Evolutionary conservation across 1,284 basidiomycete species (phyloP), one percentile per base, ranked within the genome.

Genomic region (Grifola frondosa): DNA sequence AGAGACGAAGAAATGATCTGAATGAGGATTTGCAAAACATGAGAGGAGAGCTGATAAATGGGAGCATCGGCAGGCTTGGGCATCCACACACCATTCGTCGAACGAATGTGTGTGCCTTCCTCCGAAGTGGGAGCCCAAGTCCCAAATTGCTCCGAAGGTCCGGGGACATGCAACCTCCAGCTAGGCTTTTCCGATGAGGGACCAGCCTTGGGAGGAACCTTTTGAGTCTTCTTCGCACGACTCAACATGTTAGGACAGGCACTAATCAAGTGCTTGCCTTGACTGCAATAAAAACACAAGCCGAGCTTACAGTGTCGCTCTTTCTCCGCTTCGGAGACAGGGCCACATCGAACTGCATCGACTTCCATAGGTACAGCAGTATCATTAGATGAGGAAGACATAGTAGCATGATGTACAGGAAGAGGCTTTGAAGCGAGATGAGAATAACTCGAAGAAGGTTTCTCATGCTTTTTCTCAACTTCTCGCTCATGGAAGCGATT

Each of bases 1-100:
- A 41, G 54, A 45, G 28, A 70, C 53, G 38, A 69, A 64, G 43
- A 70, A 69, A 57, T 70, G 68, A 17, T 49, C 29, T 17, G 55
- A 30, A 24, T n/a, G 53, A 56, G 44, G 21, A 30, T 9, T n/a
- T 32, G 22, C 30, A 36, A 8, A 16, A 53, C 42, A 33, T 49
- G 51, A 32, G 42, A 28, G 0, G 51, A 47, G 19, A 53, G 51
- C 34, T 31, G 39, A 30, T 40, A 53, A 26, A 10, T 6, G 2
- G 45, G 42, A 21, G 48, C 45, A 23, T 23, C 17, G 13, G 15
- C 25, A 24, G 26, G 26, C 23, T n/a, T 21, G 30, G 26, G 37
- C 16, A 31, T 22, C 24, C 30, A 45, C 24, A 37, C 21, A 32
- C 43, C 39, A 32, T 42, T 29, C 15, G 25, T 23, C 5, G 47